Conservation (phyloP, 208 protist species). For the Borovskyia barvae region DNA sequence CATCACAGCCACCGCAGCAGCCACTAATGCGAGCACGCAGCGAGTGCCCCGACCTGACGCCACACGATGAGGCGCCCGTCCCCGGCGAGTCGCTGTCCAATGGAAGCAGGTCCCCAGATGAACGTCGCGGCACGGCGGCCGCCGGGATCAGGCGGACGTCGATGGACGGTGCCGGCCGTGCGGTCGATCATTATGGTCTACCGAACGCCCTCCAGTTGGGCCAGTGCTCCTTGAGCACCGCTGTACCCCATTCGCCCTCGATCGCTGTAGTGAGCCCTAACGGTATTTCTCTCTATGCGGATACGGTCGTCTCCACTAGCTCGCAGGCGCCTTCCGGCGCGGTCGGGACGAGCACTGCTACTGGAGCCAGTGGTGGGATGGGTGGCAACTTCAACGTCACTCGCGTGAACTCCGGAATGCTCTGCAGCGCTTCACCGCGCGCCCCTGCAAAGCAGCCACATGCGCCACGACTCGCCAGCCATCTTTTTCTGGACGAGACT, state of each 20-base stretch:
- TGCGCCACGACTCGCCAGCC: constrained; percentile 20
- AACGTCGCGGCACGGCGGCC: not conserved
- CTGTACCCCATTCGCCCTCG: not conserved
- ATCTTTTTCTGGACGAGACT: constrained; percentile 17
- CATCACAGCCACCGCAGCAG: no score
- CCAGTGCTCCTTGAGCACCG: not conserved
- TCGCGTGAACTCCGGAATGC: not conserved
- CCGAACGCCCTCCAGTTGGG: constrained; percentile 5
- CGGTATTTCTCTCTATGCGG: not conserved
- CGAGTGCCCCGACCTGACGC: no score
- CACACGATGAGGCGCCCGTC: no score
- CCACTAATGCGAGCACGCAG: no score
- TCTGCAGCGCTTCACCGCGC: not conserved
- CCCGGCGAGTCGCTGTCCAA: no score
- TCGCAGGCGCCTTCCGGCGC: not conserved
- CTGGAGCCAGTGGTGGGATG: not conserved
- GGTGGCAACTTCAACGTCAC: not conserved
- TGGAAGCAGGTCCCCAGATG: no score
- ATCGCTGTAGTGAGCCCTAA: constrained; percentile 1
- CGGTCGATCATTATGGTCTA: constrained; percentile 4
- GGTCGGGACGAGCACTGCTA: not conserved
- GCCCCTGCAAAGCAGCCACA: not conserved
- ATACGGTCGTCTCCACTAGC: not conserved
- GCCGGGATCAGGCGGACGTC: not conserved
- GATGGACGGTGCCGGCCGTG: not conserved